A percentile compares a stretch with the other conserved stretches of the same genome.
Evolutionary conservation across 2,329 filamentous ascomycete species (phyloP).

Genomic region (Aspergillus piperis): DNA sequence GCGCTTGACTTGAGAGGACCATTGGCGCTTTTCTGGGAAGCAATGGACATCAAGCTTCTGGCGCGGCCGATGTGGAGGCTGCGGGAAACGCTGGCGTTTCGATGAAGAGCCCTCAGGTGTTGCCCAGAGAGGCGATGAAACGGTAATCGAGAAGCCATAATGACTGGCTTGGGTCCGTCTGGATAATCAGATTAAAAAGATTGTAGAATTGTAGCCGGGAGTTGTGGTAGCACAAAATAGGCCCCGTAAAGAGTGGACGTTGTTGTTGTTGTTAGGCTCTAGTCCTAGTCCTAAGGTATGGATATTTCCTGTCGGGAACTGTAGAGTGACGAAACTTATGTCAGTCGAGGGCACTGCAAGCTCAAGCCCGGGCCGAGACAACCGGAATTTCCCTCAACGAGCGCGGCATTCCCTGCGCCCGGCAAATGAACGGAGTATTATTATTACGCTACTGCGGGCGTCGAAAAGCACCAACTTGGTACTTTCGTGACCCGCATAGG

Average conservation of each 20-base stretch:
- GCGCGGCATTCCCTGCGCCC: constrained; percentile 20
- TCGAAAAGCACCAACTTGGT: constrained; percentile 23
- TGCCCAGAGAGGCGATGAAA: constrained; percentile 38
- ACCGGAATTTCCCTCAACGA: constrained; percentile 31
- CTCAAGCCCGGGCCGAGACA: constrained; percentile 30
- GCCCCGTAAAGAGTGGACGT: neutral
- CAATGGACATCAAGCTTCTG: constrained; percentile 30
- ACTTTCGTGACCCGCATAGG: constrained; percentile 16
- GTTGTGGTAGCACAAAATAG: neutral
- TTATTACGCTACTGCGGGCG: constrained; percentile 34
- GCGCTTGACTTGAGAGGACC: constrained; percentile 15
- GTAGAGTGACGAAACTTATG: constrained; percentile 22
- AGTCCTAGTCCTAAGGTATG: neutral
- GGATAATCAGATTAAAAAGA: neutral
- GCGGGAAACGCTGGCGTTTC: constrained; percentile 30
- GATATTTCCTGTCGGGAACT: neutral
- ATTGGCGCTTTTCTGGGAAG: constrained; percentile 21
- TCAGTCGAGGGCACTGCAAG: constrained; percentile 13
- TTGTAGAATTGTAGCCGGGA: neutral
- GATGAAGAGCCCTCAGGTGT: constrained; percentile 32
- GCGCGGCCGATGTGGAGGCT: constrained; percentile 20
- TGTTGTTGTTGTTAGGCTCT: neutral
- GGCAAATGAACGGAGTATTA: constrained; percentile 35
- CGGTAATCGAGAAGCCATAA: constrained; percentile 45
- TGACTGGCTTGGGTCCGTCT: constrained; percentile 8